Evolutionary conservation across 331 rosid genomes (phyloP).

Genomic region (Telfairia occidentalis): DNA sequence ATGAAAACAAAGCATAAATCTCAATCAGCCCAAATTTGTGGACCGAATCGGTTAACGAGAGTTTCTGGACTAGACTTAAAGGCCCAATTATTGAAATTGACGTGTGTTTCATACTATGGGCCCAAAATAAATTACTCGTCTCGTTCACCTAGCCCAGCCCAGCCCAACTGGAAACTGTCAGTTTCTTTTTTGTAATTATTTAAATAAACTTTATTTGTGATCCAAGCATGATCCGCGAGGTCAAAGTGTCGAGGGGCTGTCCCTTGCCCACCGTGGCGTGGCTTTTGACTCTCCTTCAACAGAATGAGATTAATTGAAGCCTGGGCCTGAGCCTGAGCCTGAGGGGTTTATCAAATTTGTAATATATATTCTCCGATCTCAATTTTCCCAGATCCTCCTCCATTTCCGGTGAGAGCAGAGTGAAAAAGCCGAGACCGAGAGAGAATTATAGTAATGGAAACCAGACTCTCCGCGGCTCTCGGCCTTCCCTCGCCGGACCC

Average conservation of each 20-base stretch:
- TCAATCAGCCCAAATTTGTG: neutral
- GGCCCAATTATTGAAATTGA: neutral
- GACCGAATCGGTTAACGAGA: neutral
- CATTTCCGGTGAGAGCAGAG: neutral
- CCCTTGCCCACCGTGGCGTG: neutral
- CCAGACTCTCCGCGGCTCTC: constrained; percentile 60
- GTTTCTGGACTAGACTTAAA: neutral
- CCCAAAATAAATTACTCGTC: neutral
- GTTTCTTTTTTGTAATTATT: neutral
- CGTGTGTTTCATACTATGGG: neutral
- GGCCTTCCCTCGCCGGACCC: constrained; percentile 41
- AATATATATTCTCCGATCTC: neutral
- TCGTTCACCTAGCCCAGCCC: neutral
- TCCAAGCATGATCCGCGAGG: neutral
- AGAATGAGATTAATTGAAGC: neutral
- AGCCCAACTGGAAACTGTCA: neutral
- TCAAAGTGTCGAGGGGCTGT: neutral
- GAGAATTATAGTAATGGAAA: constrained; percentile 37
- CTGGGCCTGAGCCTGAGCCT: too few relatives aligned
- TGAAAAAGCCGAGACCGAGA: neutral
- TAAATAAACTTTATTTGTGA: neutral
- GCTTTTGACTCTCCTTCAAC: neutral
- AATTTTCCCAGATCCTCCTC: too few relatives aligned
- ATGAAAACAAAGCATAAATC: neutral
- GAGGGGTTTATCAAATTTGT: neutral